Conservation (phyloP, 1,284 basidiomycete genomes). For the Agroathelia rolfsii region DNA sequence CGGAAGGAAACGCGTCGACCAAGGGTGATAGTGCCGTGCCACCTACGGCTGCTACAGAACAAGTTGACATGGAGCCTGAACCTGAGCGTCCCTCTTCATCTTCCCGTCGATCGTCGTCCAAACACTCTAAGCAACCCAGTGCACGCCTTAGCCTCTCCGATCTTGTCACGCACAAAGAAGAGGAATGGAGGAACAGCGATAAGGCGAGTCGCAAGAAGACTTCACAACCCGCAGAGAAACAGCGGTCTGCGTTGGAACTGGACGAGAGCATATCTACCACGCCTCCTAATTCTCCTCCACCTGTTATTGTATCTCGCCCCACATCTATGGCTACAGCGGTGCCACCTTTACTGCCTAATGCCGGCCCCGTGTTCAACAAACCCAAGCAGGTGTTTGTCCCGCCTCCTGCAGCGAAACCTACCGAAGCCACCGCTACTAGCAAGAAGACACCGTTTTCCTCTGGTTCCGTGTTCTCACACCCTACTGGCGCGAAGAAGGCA, state of each 20-base stretch:
- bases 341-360: constrained; percentile 25
- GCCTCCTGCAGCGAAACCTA: constrained; percentile 26
- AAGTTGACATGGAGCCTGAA: constrained; percentile 13
- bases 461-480: constrained; percentile 28
- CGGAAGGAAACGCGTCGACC: constrained; percentile 1
- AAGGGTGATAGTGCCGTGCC: constrained; percentile 1
- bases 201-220: constrained; percentile 1
- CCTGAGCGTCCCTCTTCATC: constrained; percentile 5
- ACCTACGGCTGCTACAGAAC: constrained; percentile 14
- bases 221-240: constrained; percentile 1
- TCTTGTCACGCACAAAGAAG: constrained; percentile 24
- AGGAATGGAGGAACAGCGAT: constrained; percentile 2
- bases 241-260: not conserved
- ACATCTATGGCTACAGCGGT: too few species aligned
- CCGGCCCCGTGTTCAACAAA: constrained; percentile 47
- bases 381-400: constrained; percentile 46
- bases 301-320: too few species aligned
- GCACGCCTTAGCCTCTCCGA: constrained; percentile 48
- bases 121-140: constrained; percentile 15
- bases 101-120: not conserved
- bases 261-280: constrained; percentile 40
- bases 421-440: constrained; percentile 15
- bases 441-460: constrained; percentile 21
- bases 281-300: constrained; percentile 46
- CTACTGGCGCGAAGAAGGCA: constrained; percentile 20